These are phyloP conservation scores for Pythium aquatile DNA, from an alignment of 352 stramenopile species.

Conservation along the genomic window DNA sequence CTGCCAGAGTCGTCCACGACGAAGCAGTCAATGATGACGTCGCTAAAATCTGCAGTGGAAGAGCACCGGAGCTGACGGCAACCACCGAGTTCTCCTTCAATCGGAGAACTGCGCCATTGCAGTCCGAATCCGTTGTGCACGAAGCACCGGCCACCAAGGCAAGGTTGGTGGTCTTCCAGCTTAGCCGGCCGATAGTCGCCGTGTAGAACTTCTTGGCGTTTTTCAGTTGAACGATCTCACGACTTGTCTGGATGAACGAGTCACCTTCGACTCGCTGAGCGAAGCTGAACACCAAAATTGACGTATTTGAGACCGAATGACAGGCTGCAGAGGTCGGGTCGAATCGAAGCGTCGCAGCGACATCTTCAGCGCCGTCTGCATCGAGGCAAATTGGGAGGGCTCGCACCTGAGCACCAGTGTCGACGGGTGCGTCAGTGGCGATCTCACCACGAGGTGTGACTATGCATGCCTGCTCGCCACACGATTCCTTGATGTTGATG, in stretches of 20 bases:
- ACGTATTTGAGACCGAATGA: slow-evolving; percentile 7
- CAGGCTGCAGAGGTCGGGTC: slow-evolving; percentile 4
- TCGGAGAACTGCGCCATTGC: slow-evolving; percentile 11
- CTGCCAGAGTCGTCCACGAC: slow-evolving; percentile 9
- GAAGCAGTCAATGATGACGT: not conserved
- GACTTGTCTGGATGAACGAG: slow-evolving; percentile 14
- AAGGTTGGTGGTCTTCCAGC: slow-evolving; percentile 1
- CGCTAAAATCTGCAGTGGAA: slow-evolving; percentile 8
- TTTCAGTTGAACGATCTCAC: slow-evolving; percentile 25
- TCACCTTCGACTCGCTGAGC: slow-evolving; percentile 26
- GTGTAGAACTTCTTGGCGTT: slow-evolving; percentile 28
- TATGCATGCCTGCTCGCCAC: slow-evolving; percentile 24
- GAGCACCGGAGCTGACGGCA: not conserved
- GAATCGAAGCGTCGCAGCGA: slow-evolving; percentile 5
- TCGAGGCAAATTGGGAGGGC: slow-evolving; percentile 20
- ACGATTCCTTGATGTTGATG: slow-evolving; percentile 33
- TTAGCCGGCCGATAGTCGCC: slow-evolving; percentile 21
- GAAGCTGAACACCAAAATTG: slow-evolving; percentile 26
- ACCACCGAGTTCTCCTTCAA: slow-evolving; percentile 10
- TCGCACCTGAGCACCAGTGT: slow-evolving; percentile 19
- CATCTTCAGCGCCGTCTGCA: slow-evolving; percentile 15
- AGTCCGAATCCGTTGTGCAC: not conserved
- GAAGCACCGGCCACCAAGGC: not conserved
- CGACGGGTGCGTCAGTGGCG: slow-evolving; percentile 11
- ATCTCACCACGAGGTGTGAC: slow-evolving; percentile 24